Evolutionary conservation across 352 stramenopile species (phyloP).

Genomic region (Phytopythium litorale): DNA sequence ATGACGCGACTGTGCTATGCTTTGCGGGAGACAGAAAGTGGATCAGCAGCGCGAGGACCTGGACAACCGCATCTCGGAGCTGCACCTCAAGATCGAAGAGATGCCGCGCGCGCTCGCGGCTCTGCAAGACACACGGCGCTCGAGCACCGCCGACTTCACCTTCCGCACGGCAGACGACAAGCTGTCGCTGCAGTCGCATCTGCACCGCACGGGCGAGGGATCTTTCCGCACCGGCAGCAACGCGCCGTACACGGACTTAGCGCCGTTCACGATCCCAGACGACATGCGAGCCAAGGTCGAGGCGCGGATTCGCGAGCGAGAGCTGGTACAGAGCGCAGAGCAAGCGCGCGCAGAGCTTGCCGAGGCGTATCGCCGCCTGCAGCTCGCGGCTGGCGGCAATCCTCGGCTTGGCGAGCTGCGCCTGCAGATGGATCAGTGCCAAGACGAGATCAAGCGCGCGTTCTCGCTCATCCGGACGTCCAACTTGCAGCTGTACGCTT

Average conservation of each 20-base stretch:
- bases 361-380: slow-evolving; percentile 55
- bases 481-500: slow-evolving; percentile 62
- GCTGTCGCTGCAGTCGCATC: slow-evolving; percentile 47
- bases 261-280: slow-evolving; percentile 70
- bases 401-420: slow-evolving; percentile 56
- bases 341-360: slow-evolving; percentile 40
- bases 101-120: slow-evolving; percentile 45
- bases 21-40: slow-evolving; percentile 39
- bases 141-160: slow-evolving; percentile 31
- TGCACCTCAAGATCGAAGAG: slow-evolving; percentile 63
- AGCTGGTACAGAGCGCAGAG: slow-evolving; percentile 38
- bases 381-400: slow-evolving; percentile 46
- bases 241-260: slow-evolving; percentile 58
- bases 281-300: slow-evolving; percentile 83
- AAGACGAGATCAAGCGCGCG: slow-evolving; percentile 59
- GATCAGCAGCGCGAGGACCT: slow-evolving; percentile 65
- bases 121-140: slow-evolving; percentile 24
- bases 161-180: slow-evolving; percentile 52
- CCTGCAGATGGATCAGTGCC: slow-evolving; percentile 56
- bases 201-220: slow-evolving; percentile 21
- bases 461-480: slow-evolving; percentile 64
- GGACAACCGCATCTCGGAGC: slow-evolving; percentile 51
- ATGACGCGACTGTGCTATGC: neutral
- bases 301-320: slow-evolving; percentile 51
- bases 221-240: slow-evolving; percentile 10